These are phyloP conservation scores for Hemerocallis citrina DNA, from an alignment of 106 monocot genomes.

Conservation along the genomic window DNA sequence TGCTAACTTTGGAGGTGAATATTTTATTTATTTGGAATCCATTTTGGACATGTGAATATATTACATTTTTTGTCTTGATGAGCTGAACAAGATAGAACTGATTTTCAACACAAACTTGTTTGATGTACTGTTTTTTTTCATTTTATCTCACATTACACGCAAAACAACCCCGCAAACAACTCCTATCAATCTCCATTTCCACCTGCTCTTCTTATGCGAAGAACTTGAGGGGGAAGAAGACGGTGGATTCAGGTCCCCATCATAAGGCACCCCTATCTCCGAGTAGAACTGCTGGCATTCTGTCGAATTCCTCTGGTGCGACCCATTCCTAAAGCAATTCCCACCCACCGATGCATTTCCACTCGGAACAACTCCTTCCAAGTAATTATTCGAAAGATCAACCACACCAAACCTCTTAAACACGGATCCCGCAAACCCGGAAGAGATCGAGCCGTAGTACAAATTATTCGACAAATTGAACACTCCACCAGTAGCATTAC, in stretches of 20 bases:
- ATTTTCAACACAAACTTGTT: no score
- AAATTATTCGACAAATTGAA: slow-evolving; percentile 60
- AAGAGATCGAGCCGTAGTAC: slow-evolving; percentile 41
- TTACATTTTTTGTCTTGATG: no score
- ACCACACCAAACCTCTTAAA: slow-evolving; percentile 12
- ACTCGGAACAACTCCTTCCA: slow-evolving; percentile 43
- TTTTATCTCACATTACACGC: no score
- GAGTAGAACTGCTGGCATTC: slow-evolving; percentile 61
- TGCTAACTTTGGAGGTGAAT: no score
- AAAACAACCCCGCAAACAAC: slow-evolving; percentile 46
- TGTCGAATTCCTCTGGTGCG: slow-evolving; percentile 30
- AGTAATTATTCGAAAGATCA: slow-evolving; percentile 65
- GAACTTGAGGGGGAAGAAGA: slow-evolving; percentile 5
- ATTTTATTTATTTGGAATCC: no score
- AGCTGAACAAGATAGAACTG: no score
- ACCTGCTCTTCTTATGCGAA: slow-evolving; percentile 17
- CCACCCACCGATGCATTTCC: slow-evolving; percentile 23
- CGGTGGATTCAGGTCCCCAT: slow-evolving; percentile 14
- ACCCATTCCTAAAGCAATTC: slow-evolving; percentile 49
- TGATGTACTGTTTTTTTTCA: no score
- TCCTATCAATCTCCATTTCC: slow-evolving; percentile 44
- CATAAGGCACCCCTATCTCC: slow-evolving; percentile 33
- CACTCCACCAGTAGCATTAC: neutral
- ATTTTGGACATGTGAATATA: no score
- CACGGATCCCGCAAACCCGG: slow-evolving; percentile 12